Base-by-base conservation (phyloP, 176 grass and related monocot genomes). In the Triticum dicoccoides region DNA sequence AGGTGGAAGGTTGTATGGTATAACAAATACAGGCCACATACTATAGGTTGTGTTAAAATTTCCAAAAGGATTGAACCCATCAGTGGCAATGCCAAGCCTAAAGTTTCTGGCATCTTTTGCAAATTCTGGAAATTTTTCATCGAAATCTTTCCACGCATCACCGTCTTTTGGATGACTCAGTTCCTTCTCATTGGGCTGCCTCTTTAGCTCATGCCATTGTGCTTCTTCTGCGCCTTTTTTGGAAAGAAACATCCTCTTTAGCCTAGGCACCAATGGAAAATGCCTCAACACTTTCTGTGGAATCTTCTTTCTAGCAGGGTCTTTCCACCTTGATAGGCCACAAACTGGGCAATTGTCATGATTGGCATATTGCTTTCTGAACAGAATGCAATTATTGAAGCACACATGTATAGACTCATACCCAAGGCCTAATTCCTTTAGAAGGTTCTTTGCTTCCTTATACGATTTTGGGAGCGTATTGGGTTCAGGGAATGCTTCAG, bases 331-430 rank as follows among this genome's bases (percentile, higher is more conserved):
- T 61, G 20, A 61, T 0, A 61, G 0, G 2, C 20, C 58, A 61
- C 21, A 61, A 65, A 30, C 62, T 27, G 25, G 62, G 62, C 11
- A 65, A 12, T 65, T 65, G 25, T 65, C 62, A 65, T 14, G 62
- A 24, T 65, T 65, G 62, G 62, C 62, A 65, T 65, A 65, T 65
- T 65, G 23, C 25, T 14, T 65, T 71, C 68, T 12, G 18, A 71
- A 41, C 3, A 71, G 0, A 38, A 71, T 20, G 20, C 68, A 71
- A 39, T 71, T 71, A 39, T 71, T 41, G 32, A 39, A 71, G 68
- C 68, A 71, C 18, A 71, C 68, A 71, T 71, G 68, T 71, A 71
- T 71, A 21, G 68, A 69, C 2, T 69, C 15, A 69, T 69, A 69
- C 15, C 65, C 65, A 69, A 69, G 65, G 30, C 65, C 29, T 35